phyloP scores from a whole-genome alignment of 768 basidiomycete species.

The Phlebiopsis flavidoalba region DNA sequence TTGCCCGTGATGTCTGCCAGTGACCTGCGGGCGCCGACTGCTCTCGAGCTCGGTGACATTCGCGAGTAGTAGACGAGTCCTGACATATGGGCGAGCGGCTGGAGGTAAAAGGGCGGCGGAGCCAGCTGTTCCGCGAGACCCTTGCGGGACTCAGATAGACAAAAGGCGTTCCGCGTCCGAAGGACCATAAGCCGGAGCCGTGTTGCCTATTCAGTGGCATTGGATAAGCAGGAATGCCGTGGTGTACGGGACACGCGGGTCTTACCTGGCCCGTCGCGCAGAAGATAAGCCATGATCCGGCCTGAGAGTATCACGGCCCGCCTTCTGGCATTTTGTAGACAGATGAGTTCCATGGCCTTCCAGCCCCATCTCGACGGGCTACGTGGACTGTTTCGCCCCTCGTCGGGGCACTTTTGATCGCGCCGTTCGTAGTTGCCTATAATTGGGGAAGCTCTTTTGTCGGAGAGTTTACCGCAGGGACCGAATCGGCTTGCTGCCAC shows the following conservation, averaged over 20 bases:
- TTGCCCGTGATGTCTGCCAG: too few relatives aligned
- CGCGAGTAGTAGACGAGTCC: constrained; percentile 77
- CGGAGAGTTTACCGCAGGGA: constrained; percentile 75
- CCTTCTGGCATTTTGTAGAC: constrained; percentile 54
- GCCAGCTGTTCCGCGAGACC: constrained; percentile 55
- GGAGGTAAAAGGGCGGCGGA: constrained; percentile 57
- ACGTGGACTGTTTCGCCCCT: constrained; percentile 75
- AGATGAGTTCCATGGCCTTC: constrained; percentile 78
- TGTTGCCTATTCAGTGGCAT: constrained; percentile 56
- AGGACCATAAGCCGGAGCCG: constrained; percentile 83
- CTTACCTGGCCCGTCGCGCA: constrained; percentile 75
- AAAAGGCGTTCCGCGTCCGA: constrained; percentile 45
- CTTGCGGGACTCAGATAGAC: constrained; percentile 44
- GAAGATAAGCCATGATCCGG: constrained; percentile 60
- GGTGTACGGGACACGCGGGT: not conserved
- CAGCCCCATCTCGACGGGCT: constrained; percentile 82
- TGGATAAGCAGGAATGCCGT: not conserved
- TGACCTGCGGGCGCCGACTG: constrained; percentile 64
- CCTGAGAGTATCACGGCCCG: constrained; percentile 56
- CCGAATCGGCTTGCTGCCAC: constrained; percentile 71
- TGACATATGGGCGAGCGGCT: constrained; percentile 82
- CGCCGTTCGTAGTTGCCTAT: constrained; percentile 64
- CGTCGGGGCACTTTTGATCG: constrained; percentile 55
- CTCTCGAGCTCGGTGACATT: constrained; percentile 67
- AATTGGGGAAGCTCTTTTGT: constrained; percentile 69